Evolutionary conservation across 768 basidiomycete genomes (phyloP).

Genomic region (Pisolithus marmoratus): DNA sequence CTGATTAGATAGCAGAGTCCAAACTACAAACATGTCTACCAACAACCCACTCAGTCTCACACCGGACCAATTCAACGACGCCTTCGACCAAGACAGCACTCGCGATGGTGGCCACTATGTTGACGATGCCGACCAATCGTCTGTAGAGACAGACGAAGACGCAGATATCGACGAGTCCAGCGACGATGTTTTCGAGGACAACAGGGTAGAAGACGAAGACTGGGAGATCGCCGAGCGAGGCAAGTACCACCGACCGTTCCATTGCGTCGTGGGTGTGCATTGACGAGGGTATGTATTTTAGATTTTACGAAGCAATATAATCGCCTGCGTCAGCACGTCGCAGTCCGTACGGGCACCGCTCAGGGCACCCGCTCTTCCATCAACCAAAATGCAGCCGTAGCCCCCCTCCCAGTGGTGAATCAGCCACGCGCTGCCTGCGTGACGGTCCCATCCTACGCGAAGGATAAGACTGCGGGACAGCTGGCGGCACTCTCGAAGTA

Average conservation of each 20-base stretch:
- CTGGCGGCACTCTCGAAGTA: constrained; percentile 71
- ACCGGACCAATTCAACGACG: constrained; percentile 61
- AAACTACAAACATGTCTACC: constrained; percentile 11
- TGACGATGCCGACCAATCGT: constrained; percentile 34
- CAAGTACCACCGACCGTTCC: constrained; percentile 23
- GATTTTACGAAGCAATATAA: constrained; percentile 99
- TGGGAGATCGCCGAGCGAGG: constrained; percentile 86
- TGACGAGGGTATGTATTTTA: constrained; percentile 26
- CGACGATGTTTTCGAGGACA: constrained; percentile 49
- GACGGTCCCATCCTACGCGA: constrained; percentile 29
- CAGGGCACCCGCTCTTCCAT: constrained; percentile 52
- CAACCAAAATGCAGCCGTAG: constrained; percentile 45
- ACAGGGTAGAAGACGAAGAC: constrained; percentile 78
- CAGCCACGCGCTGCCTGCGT: constrained; percentile 38
- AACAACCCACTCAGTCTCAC: constrained; percentile 25
- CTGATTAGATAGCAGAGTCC: constrained; percentile 2
- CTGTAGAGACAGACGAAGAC: constrained; percentile 22
- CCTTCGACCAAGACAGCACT: constrained; percentile 27
- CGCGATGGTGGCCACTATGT: constrained; percentile 37
- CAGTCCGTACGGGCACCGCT: constrained; percentile 69
- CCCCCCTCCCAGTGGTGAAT: constrained; percentile 67
- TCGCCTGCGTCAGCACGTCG: constrained; percentile 86
- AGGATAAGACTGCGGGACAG: constrained; percentile 65
- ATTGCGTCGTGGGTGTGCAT: not conserved
- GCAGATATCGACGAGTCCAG: constrained; percentile 26